These are phyloP conservation scores for Fistulinella prunicolor DNA, from an alignment of 768 basidiomycete genomes.

Conservation along the genomic window DNA sequence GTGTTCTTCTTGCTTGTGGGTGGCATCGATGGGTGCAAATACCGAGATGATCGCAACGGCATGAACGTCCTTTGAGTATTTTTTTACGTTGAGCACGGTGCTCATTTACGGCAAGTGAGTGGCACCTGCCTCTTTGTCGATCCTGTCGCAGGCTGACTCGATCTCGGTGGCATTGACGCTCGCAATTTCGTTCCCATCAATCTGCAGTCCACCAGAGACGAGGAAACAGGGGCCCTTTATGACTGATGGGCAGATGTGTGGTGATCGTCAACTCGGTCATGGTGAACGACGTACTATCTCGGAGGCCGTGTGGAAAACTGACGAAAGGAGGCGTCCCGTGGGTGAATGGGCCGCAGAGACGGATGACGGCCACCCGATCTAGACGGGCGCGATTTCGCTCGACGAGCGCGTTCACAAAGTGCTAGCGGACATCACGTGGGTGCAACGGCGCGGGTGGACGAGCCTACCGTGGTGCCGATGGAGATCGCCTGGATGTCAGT, in stretches of 20 bases:
- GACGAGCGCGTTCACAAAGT: slow-evolving; percentile 60
- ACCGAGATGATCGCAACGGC: slow-evolving; percentile 46
- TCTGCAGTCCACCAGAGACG: slow-evolving; percentile 42
- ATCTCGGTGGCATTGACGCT: slow-evolving; percentile 44
- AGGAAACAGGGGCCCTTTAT: slow-evolving; percentile 31
- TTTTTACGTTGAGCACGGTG: neutral
- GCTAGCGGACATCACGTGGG: slow-evolving; percentile 21
- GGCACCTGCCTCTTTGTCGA: slow-evolving; percentile 29
- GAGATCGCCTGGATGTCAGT: slow-evolving; percentile 47
- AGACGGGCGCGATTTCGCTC: slow-evolving; percentile 53
- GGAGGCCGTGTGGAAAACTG: slow-evolving; percentile 43
- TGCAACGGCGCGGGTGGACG: rapidly evolving
- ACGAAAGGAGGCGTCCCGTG: slow-evolving; percentile 56
- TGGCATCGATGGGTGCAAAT: slow-evolving; percentile 47
- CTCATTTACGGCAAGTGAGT: neutral
- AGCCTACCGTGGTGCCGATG: slow-evolving; percentile 57
- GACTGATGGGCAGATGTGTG: slow-evolving; percentile 14
- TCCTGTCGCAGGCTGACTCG: slow-evolving; percentile 39
- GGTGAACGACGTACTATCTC: slow-evolving; percentile 25
- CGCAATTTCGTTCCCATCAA: slow-evolving; percentile 46
- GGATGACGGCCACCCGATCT: slow-evolving; percentile 59
- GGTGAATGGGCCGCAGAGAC: slow-evolving; percentile 60
- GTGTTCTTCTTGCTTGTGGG: slow-evolving; percentile 44
- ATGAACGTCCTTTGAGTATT: slow-evolving; percentile 22
- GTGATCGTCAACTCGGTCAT: neutral